Conservation (phyloP, 768 basidiomycete species). For the Leccinum variicolor region DNA sequence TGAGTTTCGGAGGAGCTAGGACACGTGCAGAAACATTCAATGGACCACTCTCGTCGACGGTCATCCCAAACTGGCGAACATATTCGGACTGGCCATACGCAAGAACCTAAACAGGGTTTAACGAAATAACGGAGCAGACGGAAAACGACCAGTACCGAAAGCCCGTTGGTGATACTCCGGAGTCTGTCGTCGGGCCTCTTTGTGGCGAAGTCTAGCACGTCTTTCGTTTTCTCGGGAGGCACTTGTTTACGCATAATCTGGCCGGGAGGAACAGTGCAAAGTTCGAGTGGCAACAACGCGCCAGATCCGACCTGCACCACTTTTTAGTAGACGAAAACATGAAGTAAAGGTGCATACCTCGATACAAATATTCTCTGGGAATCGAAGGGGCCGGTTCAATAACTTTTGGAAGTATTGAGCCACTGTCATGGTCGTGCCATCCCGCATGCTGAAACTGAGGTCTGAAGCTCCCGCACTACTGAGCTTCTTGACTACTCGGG, state of each 20-base stretch:
- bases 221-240: slow-evolving; percentile 60
- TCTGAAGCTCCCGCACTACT: slow-evolving; percentile 50
- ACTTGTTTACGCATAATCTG: slow-evolving; percentile 74
- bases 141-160: slow-evolving; percentile 38
- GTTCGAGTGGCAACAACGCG: slow-evolving; percentile 65
- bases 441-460: slow-evolving; percentile 53
- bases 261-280: slow-evolving; percentile 57
- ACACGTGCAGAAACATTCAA: slow-evolving; percentile 60
- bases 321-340: slow-evolving; percentile 19
- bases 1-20: slow-evolving; percentile 59
- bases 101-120: slow-evolving; percentile 41
- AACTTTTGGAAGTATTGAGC: slow-evolving; percentile 57
- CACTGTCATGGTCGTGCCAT: slow-evolving; percentile 54
- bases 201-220: slow-evolving; percentile 64
- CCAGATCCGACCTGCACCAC: slow-evolving; percentile 50
- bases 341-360: slow-evolving; percentile 45
- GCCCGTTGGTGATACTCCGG: slow-evolving; percentile 48
- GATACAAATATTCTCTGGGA: slow-evolving; percentile 62
- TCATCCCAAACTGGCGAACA: slow-evolving; percentile 70
- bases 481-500: slow-evolving; percentile 63
- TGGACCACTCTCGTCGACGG: slow-evolving; percentile 51
- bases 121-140: not conserved
- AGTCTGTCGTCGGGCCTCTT: slow-evolving; percentile 59
- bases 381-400: slow-evolving; percentile 51
- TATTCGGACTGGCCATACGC: slow-evolving; percentile 75